Base-by-base conservation (phyloP, 2,329 filamentous ascomycete genomes). In the Sporothrix dimorphospora region DNA sequence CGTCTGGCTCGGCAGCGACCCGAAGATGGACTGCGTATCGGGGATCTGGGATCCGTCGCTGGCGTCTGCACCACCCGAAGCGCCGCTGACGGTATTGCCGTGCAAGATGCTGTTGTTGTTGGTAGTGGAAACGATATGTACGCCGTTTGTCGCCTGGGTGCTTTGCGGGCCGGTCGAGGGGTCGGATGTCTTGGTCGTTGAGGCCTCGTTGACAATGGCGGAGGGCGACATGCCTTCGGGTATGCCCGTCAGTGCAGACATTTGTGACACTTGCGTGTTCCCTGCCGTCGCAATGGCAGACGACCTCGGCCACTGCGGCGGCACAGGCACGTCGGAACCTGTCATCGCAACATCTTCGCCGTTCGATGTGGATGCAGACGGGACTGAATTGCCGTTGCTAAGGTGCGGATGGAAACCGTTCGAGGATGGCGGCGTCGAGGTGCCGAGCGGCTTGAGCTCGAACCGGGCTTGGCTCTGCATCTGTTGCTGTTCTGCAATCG, bases 161-260 rank as follows among this genome's bases (percentile, higher is more conserved):
- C 91, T 91, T 47, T 59, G 79, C 88, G 86, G 72, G 2, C 88
- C 89, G 0, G 88, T 90, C 14, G 91, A 94, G 6, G 89, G 88
- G 74, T 92, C 90, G 0, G 92, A 93, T 1, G 92, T 94, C 81
- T 97, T 96, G n/a, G 94, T 97, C 0, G 94, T 97, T 1, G 94
- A 97, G 1, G 94, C 95, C 77, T 97, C 94, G 77, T 98, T 98
- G 70, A 90, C 83, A 72, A 87, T 80, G 14, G 86, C 87, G 34
- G 86, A 88, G 16, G 88, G 88, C 4, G 87, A 88, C 70, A 89
- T 82, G 4, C 87, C 88, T 0, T 85, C 81, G 0, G 89, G 87
- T 2, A 91, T 80, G 24, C 87, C 82, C 19, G 88, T 89, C 59
- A 90, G 81, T 1, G 83, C 85, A 4, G 90, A 91, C 59, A 85